phyloP scores from a whole-genome alignment of 2,329 filamentous ascomycete species.

The Coniochaeta prunicola region DNA sequence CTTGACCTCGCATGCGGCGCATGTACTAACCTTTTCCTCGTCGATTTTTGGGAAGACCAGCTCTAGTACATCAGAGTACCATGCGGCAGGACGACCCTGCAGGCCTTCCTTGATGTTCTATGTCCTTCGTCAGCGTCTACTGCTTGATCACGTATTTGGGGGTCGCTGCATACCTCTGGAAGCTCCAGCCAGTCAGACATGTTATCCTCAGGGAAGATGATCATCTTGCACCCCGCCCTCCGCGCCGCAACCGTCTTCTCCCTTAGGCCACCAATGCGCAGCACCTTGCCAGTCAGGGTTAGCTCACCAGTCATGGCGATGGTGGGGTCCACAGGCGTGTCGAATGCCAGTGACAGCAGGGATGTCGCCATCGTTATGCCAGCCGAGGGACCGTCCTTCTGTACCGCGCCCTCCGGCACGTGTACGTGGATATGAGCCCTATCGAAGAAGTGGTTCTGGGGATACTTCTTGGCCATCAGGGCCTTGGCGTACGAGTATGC shows the following conservation, averaged over 20 bases:
- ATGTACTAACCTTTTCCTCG: conserved; percentile 63
- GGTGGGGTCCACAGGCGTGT: conserved; percentile 71
- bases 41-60: conserved; percentile 83
- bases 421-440: conserved; percentile 93
- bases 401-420: conserved; percentile 91
- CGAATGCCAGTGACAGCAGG: conserved; percentile 75
- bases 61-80: conserved; percentile 92
- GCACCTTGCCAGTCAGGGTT: conserved; percentile 92
- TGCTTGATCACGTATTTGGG: not conserved
- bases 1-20: conserved; percentile 54
- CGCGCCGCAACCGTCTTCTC: conserved; percentile 97
- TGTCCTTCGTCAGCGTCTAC: conserved; percentile 8
- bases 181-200: conserved; percentile 95
- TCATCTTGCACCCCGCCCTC: conserved; percentile 82
- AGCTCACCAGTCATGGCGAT: conserved; percentile 98
- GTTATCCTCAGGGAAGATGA: conserved; percentile 94
- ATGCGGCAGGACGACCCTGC: conserved; percentile 81
- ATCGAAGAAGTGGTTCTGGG: conserved; percentile 91
- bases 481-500: conserved; percentile 96
- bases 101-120: conserved; percentile 98
- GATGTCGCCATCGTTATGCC: conserved; percentile 99
- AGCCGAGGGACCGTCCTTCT: conserved; percentile 87
- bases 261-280: conserved; percentile 85
- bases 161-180: conserved; percentile 65
- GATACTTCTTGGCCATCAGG: conserved; percentile 75